Conservation (phyloP, 768 basidiomycete species). For the Lanmaoa rubissima region DNA sequence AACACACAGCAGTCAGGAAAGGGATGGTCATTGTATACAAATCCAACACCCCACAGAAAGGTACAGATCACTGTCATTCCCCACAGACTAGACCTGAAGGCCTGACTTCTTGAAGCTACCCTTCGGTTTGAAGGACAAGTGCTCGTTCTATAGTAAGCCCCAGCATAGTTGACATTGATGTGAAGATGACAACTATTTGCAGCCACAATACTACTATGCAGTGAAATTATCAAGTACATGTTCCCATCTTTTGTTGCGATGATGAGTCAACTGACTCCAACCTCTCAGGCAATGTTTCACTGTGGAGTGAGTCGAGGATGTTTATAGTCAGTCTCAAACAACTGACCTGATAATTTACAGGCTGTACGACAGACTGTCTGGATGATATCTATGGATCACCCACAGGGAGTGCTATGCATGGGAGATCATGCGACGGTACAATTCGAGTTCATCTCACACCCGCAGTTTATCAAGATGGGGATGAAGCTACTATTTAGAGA, state of each 20-base stretch:
- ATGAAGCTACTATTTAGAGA: slow-evolving; percentile 94
- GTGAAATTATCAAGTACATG: slow-evolving; percentile 81
- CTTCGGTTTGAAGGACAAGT: slow-evolving; percentile 91
- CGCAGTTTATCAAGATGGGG: slow-evolving; percentile 90
- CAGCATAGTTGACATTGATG: background rate
- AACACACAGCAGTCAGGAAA: slow-evolving; percentile 79
- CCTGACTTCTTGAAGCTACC: slow-evolving; percentile 48
- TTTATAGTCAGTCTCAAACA: background rate
- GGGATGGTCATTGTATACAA: slow-evolving; percentile 92
- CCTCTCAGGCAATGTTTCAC: slow-evolving; percentile 79
- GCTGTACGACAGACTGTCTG: slow-evolving; percentile 90
- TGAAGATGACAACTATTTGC: slow-evolving; percentile 5
- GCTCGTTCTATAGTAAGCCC: slow-evolving; percentile 81
- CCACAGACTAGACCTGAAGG: background rate
- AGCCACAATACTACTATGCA: slow-evolving; percentile 94
- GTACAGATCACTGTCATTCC: slow-evolving; percentile 35
- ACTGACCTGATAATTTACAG: slow-evolving; percentile 36
- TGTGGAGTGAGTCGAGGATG: slow-evolving; percentile 64
- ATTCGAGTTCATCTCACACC: slow-evolving; percentile 91
- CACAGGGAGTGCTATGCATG: slow-evolving; percentile 84
- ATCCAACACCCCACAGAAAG: slow-evolving; percentile 73
- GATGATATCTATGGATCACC: slow-evolving; percentile 88
- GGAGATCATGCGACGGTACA: slow-evolving; percentile 93
- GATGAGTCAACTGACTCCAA: background rate
- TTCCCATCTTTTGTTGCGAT: background rate